phyloP scores from a whole-genome alignment of 164 flowering plant genomes.

The Aristolochia fimbriata region DNA sequence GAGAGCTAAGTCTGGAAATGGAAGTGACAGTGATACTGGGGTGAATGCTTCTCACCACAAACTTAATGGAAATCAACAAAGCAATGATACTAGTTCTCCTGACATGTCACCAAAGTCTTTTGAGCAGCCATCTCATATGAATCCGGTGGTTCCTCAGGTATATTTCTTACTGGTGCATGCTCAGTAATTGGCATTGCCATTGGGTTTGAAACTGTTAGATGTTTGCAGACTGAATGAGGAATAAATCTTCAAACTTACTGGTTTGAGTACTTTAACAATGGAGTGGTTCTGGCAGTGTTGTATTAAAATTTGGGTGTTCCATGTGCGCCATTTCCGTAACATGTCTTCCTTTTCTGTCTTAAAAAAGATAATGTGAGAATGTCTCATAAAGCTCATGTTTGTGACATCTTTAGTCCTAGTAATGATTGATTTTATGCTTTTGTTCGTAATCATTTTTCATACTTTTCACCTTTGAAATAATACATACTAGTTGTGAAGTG shows the following conservation, averaged over 20 bases:
- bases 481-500: too few relatives aligned
- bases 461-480: not conserved
- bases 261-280: too few relatives aligned
- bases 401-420: too few relatives aligned
- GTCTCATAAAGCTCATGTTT: too few relatives aligned
- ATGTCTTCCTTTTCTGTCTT: too few relatives aligned
- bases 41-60: constrained; percentile 22
- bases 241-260: too few relatives aligned
- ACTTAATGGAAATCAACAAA: constrained; percentile 44
- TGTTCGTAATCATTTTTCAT: not conserved
- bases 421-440: too few relatives aligned
- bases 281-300: too few relatives aligned
- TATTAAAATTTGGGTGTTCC: too few relatives aligned
- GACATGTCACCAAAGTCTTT: constrained; percentile 33
- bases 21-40: constrained; percentile 36
- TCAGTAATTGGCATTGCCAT: not conserved
- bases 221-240: not conserved
- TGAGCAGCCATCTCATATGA: constrained; percentile 24
- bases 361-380: too few relatives aligned
- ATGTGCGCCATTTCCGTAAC: too few relatives aligned
- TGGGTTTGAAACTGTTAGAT: not conserved
- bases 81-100: constrained; percentile 32
- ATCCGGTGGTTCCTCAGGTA: constrained; percentile 38
- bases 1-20: constrained; percentile 60
- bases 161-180: not conserved